A percentile compares a stretch with the other conserved stretches of the same genome.
phyloP scores from a whole-genome alignment of 345 rosid species.

The Salix suchowensis region DNA sequence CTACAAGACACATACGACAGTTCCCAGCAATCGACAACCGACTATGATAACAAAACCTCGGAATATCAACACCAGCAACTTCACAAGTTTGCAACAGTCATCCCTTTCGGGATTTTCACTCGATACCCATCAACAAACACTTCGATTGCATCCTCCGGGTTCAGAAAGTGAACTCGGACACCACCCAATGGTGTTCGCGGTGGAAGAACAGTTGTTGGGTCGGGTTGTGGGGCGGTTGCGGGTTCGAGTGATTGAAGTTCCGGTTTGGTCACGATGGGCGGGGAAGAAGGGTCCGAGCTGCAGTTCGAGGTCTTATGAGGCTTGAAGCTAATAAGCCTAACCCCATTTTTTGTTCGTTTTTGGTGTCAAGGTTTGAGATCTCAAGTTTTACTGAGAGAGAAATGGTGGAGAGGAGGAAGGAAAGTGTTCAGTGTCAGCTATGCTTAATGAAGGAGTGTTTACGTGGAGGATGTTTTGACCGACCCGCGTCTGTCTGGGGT shows the following conservation, averaged over 20 bases:
- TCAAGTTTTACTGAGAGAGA: not conserved
- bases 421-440: not conserved
- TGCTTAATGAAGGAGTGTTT: no score
- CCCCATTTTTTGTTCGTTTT: constrained; percentile 40
- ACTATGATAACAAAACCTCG: constrained; percentile 87
- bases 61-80: constrained; percentile 98
- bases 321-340: constrained; percentile 72
- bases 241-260: constrained; percentile 75
- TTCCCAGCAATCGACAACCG: no score
- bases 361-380: not conserved
- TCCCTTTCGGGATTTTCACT: constrained; percentile 93
- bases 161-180: constrained; percentile 74
- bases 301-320: constrained; percentile 38
- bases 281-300: constrained; percentile 21
- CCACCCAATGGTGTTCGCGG: constrained; percentile 68
- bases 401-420: not conserved
- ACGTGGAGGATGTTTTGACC: constrained; percentile 1
- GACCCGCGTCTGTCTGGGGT: not conserved
- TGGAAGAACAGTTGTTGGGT: constrained; percentile 47
- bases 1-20: no score
- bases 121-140: constrained; percentile 91
- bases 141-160: constrained; percentile 95
- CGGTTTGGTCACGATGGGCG: constrained; percentile 69
- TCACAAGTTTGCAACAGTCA: constrained; percentile 98
- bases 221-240: constrained; percentile 46